Percentiles rank a stretch among this genome's conserved stretches.
phyloP scores from a whole-genome alignment of 257 asterid species.

The Plantago major region DNA sequence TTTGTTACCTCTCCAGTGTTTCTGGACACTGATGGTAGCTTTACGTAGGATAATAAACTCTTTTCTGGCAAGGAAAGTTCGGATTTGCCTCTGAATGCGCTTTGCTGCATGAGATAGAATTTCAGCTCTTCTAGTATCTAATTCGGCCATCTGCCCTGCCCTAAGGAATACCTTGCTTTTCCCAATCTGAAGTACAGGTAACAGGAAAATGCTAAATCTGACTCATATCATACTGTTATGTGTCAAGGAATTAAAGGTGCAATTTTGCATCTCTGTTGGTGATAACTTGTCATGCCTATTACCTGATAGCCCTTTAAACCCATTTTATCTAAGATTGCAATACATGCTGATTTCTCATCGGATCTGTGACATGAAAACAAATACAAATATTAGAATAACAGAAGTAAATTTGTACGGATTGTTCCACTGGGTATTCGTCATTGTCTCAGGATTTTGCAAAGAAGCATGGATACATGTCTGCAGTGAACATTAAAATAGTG shows the following conservation, averaged over 20 bases:
- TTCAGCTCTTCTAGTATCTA: constrained; percentile 92
- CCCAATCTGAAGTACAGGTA: constrained; percentile 57
- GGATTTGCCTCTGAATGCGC: constrained; percentile 81
- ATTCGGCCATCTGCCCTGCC: constrained; percentile 98
- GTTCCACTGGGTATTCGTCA: too few relatives aligned
- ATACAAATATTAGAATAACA: not conserved
- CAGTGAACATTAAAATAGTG: too few relatives aligned
- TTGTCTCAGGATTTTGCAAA: too few relatives aligned
- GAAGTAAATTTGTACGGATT: too few relatives aligned
- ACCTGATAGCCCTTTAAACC: constrained; percentile 90
- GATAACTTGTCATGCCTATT: constrained; percentile 15
- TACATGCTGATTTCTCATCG: constrained; percentile 83
- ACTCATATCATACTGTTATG: not conserved
- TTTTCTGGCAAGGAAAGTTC: constrained; percentile 67
- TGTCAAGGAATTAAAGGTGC: too few relatives aligned
- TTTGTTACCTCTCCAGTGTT: constrained; percentile 80
- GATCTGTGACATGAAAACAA: constrained; percentile 35
- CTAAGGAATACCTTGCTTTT: constrained; percentile 89
- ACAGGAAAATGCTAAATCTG: constrained; percentile 8
- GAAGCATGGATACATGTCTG: too few relatives aligned
- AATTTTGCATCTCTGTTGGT: too few relatives aligned
- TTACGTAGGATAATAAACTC: constrained; percentile 61
- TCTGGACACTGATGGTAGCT: constrained; percentile 65
- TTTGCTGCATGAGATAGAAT: constrained; percentile 72
- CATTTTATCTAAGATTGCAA: constrained; percentile 72